A percentile compares a stretch with the other conserved stretches of the same genome.
These are phyloP conservation scores for Fusarium floridanum DNA, from an alignment of 2,329 filamentous ascomycete genomes.

Conservation along the genomic window DNA sequence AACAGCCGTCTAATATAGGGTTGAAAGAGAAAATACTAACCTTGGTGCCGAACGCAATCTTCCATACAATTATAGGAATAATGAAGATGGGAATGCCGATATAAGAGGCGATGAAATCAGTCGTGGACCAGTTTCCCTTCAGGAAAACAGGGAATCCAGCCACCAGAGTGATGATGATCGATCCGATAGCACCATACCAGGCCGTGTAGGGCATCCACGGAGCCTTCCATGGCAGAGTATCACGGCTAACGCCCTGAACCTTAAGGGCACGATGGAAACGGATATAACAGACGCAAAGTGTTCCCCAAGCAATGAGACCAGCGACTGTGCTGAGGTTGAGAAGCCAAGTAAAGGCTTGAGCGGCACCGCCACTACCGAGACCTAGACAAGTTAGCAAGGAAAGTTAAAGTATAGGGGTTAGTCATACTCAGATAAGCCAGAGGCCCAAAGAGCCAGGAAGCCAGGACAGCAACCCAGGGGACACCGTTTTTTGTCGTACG, in stretches of 20 bases:
- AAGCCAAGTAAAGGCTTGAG: constrained; percentile 78
- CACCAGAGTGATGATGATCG: constrained; percentile 74
- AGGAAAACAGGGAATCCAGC: constrained; percentile 84
- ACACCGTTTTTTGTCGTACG: constrained; percentile 72
- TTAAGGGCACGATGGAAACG: constrained; percentile 63
- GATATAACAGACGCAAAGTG: constrained; percentile 69
- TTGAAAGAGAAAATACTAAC: not conserved
- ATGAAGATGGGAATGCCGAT: constrained; percentile 73
- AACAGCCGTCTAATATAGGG: accelerated
- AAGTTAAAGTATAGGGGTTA: constrained; percentile 39
- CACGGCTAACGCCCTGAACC: constrained; percentile 67
- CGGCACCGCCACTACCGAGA: constrained; percentile 60
- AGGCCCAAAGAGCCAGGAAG: constrained; percentile 70
- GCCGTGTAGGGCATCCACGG: constrained; percentile 73
- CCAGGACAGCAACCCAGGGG: constrained; percentile 66
- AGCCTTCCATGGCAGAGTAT: constrained; percentile 65
- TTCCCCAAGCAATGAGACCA: constrained; percentile 71
- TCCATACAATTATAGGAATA: constrained; percentile 72
- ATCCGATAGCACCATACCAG: constrained; percentile 68
- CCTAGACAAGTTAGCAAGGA: constrained; percentile 1
- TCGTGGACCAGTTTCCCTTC: constrained; percentile 71
- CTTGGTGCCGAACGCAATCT: constrained; percentile 52
- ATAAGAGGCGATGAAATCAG: constrained; percentile 74
- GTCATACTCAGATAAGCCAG: constrained; percentile 78
- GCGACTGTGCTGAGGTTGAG: constrained; percentile 76